phyloP scores from a whole-genome alignment of 2,329 filamentous ascomycete genomes.

The Penicillium decumbens region DNA sequence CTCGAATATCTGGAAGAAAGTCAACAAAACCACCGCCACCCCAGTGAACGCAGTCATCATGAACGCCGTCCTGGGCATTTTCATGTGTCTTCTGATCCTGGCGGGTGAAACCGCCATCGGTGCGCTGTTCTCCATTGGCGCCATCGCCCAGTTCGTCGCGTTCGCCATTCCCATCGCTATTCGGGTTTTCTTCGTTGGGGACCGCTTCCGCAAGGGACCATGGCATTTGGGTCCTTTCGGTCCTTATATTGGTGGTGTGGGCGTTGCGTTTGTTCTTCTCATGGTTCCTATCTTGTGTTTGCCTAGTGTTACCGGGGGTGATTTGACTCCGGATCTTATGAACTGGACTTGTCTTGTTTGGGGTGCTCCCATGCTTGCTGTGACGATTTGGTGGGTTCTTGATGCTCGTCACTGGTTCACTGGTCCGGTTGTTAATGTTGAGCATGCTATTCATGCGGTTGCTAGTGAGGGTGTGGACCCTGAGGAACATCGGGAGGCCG shows the following conservation, averaged over 20 bases:
- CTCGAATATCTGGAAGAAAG: constrained; percentile 54
- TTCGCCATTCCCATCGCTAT: constrained; percentile 44
- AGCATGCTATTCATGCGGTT: constrained; percentile 43
- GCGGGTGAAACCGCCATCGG: constrained; percentile 59
- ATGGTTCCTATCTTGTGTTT: constrained; percentile 67
- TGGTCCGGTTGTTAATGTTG: constrained; percentile 64
- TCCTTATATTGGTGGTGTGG: constrained; percentile 53
- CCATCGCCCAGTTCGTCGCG: constrained; percentile 61
- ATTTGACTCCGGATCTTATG: constrained; percentile 54
- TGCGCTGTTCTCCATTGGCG: constrained; percentile 66
- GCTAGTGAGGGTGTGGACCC: constrained; percentile 25
- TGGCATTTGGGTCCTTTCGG: constrained; percentile 63
- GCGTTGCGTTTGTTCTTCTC: constrained; percentile 57
- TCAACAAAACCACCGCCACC: constrained; percentile 59
- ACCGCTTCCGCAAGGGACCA: constrained; percentile 61
- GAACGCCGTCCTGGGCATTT: constrained; percentile 56
- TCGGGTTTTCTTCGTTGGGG: constrained; percentile 51
- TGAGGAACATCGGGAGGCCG: not conserved
- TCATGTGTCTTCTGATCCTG: constrained; percentile 61
- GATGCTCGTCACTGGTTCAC: constrained; percentile 65
- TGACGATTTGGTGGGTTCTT: constrained; percentile 60
- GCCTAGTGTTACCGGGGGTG: constrained; percentile 53
- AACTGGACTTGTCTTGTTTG: constrained; percentile 67
- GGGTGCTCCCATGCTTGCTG: constrained; percentile 58
- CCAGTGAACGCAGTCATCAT: constrained; percentile 69